phyloP scores from a whole-genome alignment of 225 moss, liverwort and hornwort genomes.

The Neckera pumila region DNA sequence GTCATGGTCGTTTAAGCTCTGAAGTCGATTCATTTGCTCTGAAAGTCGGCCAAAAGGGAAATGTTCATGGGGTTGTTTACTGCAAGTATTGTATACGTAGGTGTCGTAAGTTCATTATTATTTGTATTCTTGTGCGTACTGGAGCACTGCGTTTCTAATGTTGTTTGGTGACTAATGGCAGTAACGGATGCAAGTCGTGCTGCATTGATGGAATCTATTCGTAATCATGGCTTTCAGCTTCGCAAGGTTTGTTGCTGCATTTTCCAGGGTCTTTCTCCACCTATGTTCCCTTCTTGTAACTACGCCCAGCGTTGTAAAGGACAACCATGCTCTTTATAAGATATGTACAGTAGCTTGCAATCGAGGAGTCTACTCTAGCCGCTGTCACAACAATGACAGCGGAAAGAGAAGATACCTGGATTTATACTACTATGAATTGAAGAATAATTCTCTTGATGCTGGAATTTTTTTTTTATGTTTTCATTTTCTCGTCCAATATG shows the following conservation, averaged over 20 bases:
- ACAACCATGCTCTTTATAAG: not conserved
- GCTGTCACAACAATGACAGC: not conserved
- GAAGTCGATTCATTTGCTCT: not conserved
- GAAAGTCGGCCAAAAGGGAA: not conserved
- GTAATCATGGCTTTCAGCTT: conserved; percentile 60
- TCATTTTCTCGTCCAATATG: not conserved
- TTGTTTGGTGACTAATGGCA: not conserved
- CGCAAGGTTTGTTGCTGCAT: conserved; percentile 52
- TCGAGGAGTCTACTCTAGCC: not conserved
- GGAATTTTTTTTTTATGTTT: not conserved
- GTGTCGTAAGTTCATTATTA: not conserved
- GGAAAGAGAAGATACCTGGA: not conserved
- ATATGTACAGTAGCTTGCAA: not conserved
- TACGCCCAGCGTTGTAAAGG: not conserved
- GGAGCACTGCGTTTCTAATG: not conserved
- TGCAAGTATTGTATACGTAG: not conserved
- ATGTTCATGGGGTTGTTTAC: not conserved
- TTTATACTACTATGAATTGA: not conserved
- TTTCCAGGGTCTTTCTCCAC: not conserved
- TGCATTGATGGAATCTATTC: conserved; percentile 80
- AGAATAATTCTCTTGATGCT: not conserved
- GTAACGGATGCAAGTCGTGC: conserved; percentile 54
- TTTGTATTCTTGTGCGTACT: not conserved
- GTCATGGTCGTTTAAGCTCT: not conserved
- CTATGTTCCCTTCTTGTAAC: not conserved